These are phyloP conservation scores for Nigrospora oryzae DNA, from an alignment of 2,329 filamentous ascomycete genomes.

Conservation along the genomic window DNA sequence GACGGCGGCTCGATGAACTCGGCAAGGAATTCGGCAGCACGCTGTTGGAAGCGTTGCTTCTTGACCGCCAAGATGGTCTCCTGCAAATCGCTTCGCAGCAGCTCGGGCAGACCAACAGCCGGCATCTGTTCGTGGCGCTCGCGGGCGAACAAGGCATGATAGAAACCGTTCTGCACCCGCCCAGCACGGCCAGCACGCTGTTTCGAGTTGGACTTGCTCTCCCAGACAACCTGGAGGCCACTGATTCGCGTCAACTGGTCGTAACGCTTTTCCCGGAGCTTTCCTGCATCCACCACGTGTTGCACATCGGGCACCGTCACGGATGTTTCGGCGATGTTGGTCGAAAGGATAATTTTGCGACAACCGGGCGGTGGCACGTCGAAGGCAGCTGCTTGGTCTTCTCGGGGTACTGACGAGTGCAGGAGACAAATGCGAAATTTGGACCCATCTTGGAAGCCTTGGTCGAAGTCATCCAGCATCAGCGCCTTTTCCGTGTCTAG, in stretches of 20 bases:
- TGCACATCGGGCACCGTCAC: constrained; percentile 42
- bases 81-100: constrained; percentile 33
- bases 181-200: constrained; percentile 42
- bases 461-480: constrained; percentile 14
- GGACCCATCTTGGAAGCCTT: constrained; percentile 28
- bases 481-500: constrained; percentile 21
- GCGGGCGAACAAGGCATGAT: constrained; percentile 35
- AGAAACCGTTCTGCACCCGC: constrained; percentile 36
- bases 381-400: constrained; percentile 32
- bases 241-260: constrained; percentile 27
- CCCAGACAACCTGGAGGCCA: constrained; percentile 31
- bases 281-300: constrained; percentile 38
- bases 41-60: constrained; percentile 23
- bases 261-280: constrained; percentile 25
- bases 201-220: constrained; percentile 34
- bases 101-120: constrained; percentile 24
- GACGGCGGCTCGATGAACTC: constrained; percentile 35
- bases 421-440: constrained; percentile 34
- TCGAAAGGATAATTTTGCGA: constrained; percentile 39
- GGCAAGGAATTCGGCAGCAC: constrained; percentile 30
- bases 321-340: constrained; percentile 41
- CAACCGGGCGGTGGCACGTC: constrained; percentile 25
- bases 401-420: constrained; percentile 33
- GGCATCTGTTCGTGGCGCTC: constrained; percentile 14
- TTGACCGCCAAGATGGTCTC: constrained; percentile 33